phyloP scores from a whole-genome alignment of 495 filamentous ascomycete species.

The Talaromyces stipitatus region DNA sequence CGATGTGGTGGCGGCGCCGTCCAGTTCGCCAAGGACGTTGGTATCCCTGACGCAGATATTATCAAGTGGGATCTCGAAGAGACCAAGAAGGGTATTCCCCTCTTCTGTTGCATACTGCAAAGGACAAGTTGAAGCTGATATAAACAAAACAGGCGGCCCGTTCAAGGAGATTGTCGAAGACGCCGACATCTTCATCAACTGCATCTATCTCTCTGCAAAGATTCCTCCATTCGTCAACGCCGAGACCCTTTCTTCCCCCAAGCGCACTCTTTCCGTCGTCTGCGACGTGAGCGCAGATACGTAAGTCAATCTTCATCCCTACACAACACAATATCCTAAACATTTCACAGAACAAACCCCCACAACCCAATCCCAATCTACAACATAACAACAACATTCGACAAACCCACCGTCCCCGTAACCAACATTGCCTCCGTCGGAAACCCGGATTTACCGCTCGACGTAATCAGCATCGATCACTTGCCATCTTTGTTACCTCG shows the following conservation, averaged over 20 bases:
- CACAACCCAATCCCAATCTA: conserved; percentile 82
- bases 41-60: conserved; percentile 65
- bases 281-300: conserved; percentile 81
- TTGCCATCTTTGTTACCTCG: conserved; percentile 79
- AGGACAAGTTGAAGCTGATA: no score
- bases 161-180: conserved; percentile 78
- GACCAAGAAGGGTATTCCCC: conserved; percentile 45
- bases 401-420: conserved; percentile 74
- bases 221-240: conserved; percentile 69
- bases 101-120: background rate
- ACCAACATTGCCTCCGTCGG: conserved; percentile 34
- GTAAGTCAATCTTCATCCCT: conserved; percentile 13
- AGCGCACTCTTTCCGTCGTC: conserved; percentile 72
- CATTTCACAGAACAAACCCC: conserved; percentile 49
- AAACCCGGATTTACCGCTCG: conserved; percentile 50
- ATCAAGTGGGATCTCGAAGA: conserved; percentile 91
- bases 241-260: conserved; percentile 57
- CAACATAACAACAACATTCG: conserved; percentile 71
- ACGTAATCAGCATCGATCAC: conserved; percentile 85
- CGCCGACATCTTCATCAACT: conserved; percentile 75
- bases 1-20: conserved; percentile 84
- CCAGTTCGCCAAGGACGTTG: conserved; percentile 66
- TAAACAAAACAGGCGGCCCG: conserved; percentile 66
- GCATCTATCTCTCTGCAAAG: conserved; percentile 70
- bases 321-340: background rate